Percentiles rank a stretch among this genome's conserved stretches.
These are phyloP conservation scores for Trametes meyenii DNA, from an alignment of 768 basidiomycete species.

Conservation along the genomic window DNA sequence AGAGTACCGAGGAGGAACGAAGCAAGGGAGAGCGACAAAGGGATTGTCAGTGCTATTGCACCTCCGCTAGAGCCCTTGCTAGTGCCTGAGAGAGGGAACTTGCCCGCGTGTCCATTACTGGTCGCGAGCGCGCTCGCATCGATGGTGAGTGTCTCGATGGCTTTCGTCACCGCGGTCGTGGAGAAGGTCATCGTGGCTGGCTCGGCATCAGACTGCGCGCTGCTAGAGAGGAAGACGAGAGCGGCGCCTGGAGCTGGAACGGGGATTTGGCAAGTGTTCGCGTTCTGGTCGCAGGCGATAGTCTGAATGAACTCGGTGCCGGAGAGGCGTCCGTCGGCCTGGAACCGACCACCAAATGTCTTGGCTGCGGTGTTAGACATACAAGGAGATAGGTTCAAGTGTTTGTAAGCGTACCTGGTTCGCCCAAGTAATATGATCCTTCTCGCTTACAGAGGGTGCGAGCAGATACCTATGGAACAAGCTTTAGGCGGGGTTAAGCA, in stretches of 20 bases:
- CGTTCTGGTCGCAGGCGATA: slow-evolving; percentile 57
- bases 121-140: slow-evolving; percentile 58
- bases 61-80: slow-evolving; percentile 27
- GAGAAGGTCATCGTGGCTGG: slow-evolving; percentile 51
- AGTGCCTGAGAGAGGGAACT: slow-evolving; percentile 23
- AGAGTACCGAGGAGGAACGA: neutral
- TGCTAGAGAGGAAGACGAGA: slow-evolving; percentile 65
- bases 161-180: slow-evolving; percentile 60
- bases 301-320: slow-evolving; percentile 59
- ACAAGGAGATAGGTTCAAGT: neutral
- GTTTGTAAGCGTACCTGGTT: slow-evolving; percentile 53
- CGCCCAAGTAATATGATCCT: slow-evolving; percentile 75
- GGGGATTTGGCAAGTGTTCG: slow-evolving; percentile 57
- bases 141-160: slow-evolving; percentile 57
- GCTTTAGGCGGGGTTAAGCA: neutral
- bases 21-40: neutral
- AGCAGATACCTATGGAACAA: slow-evolving; percentile 49
- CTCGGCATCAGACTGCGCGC: slow-evolving; percentile 40
- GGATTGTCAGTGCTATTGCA: slow-evolving; percentile 10
- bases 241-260: slow-evolving; percentile 76
- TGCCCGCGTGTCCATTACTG: slow-evolving; percentile 58
- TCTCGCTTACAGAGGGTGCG: slow-evolving; percentile 59
- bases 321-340: slow-evolving; percentile 67
- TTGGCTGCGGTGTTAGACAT: slow-evolving; percentile 28
- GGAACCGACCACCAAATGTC: slow-evolving; percentile 64